Percentiles rank a stretch among this genome's conserved stretches.
Conservation (phyloP, 371 early-diverging fungal genomes). For the Mucor circinelloides region DNA sequence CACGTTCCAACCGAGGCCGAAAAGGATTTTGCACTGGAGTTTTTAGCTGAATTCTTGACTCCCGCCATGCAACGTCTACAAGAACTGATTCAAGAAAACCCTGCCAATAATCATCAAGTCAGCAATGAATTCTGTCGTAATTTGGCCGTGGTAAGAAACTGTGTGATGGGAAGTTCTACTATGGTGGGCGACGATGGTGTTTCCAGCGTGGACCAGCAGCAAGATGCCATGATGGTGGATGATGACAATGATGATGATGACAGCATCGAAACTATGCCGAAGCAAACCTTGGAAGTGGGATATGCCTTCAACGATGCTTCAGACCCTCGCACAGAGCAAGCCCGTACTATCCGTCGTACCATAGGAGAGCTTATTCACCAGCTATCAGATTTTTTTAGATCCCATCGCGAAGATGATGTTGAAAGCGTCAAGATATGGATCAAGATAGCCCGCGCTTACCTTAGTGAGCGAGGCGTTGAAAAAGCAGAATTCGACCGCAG, state of each 20-base stretch:
- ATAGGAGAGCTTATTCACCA: constrained; percentile 60
- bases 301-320: constrained; percentile 61
- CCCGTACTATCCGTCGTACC: constrained; percentile 50
- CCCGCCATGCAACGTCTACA: constrained; percentile 50
- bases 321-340: constrained; percentile 51
- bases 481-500: constrained; percentile 48
- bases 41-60: constrained; percentile 54
- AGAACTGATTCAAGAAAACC: constrained; percentile 44
- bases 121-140: constrained; percentile 64
- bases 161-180: constrained; percentile 54
- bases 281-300: constrained; percentile 52
- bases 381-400: constrained; percentile 53
- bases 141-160: constrained; percentile 58
- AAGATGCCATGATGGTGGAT: not conserved
- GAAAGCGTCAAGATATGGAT: constrained; percentile 73
- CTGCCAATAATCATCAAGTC: constrained; percentile 33
- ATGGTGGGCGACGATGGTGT: constrained; percentile 60
- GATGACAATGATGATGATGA: constrained; percentile 29
- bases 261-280: constrained; percentile 32
- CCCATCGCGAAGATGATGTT: constrained; percentile 72
- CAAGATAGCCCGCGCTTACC: constrained; percentile 57
- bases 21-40: constrained; percentile 66
- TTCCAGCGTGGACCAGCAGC: not conserved
- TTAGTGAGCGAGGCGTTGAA: constrained; percentile 73
- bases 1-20: constrained; percentile 74